These are phyloP conservation scores for Plasmodium ovale DNA, from an alignment of 169 alveolate genomes.

Conservation along the genomic window DNA sequence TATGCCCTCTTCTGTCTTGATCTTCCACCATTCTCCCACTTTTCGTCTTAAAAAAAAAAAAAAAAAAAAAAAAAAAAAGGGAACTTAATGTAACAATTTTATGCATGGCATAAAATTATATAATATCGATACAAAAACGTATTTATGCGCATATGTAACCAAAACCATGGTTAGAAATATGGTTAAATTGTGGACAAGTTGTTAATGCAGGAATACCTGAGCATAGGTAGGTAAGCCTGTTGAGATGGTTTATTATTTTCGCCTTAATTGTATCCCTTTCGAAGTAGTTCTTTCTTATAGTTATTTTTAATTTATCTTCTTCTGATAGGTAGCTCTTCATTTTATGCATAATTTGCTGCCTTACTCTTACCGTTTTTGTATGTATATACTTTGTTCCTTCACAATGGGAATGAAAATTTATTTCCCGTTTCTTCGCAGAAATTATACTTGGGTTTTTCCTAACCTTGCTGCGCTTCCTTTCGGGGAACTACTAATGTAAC, in stretches of 20 bases:
- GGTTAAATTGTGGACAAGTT: too few relatives aligned
- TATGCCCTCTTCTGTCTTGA: background rate
- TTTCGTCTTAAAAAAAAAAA: slow-evolving; percentile 4
- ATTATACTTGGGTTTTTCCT: too few relatives aligned
- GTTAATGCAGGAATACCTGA: slow-evolving; percentile 54
- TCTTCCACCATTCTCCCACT: background rate
- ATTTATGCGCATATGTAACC: too few relatives aligned
- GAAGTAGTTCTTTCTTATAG: slow-evolving; percentile 52
- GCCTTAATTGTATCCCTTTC: slow-evolving; percentile 56
- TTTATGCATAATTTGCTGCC: too few relatives aligned
- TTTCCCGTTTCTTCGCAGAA: too few relatives aligned
- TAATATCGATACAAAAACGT: too few relatives aligned
- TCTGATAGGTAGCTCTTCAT: slow-evolving; percentile 58
- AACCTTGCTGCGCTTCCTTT: too few relatives aligned
- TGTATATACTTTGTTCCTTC: too few relatives aligned
- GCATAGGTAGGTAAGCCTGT: slow-evolving; percentile 51
- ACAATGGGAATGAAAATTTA: background rate
- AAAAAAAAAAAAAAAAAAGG: background rate
- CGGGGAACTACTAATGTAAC: too few relatives aligned
- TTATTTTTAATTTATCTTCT: slow-evolving; percentile 50
- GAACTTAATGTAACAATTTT: background rate
- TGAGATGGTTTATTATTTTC: slow-evolving; percentile 52
- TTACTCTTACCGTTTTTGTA: too few relatives aligned
- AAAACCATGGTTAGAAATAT: too few relatives aligned
- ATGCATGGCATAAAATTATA: too few relatives aligned